A percentile compares a stretch with the other conserved stretches of the same genome.
Conservation (phyloP, 2,329 filamentous ascomycete genomes). For the Aspergillus pseudoterreus region DNA sequence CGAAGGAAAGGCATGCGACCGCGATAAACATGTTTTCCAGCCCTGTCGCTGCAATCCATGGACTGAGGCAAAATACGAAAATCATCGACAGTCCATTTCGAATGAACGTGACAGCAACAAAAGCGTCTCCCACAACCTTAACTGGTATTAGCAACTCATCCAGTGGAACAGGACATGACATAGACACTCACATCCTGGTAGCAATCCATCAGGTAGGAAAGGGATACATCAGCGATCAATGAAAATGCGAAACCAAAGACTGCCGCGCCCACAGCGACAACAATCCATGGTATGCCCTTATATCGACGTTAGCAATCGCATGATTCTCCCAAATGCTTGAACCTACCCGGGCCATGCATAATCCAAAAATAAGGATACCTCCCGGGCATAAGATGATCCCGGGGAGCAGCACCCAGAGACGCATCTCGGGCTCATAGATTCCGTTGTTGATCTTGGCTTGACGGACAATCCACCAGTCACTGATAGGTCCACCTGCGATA, state of each 20-base stretch:
- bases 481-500: slow-evolving; percentile 31
- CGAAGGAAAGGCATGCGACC: neutral
- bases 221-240: neutral
- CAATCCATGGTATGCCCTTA: neutral
- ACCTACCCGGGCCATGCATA: neutral
- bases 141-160: neutral
- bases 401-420: slow-evolving; percentile 30
- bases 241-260: neutral
- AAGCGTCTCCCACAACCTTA: slow-evolving; percentile 45
- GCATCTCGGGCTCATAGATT: slow-evolving; percentile 45
- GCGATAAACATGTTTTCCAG: neutral
- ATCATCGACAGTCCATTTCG: slow-evolving; percentile 44
- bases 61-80: slow-evolving; percentile 45
- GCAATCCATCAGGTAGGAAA: slow-evolving; percentile 15
- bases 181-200: slow-evolving; percentile 19
- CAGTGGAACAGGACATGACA: no score
- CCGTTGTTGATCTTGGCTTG: slow-evolving; percentile 36
- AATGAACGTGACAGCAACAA: slow-evolving; percentile 45
- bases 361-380: slow-evolving; percentile 15
- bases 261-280: neutral
- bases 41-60: slow-evolving; percentile 27
- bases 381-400: slow-evolving; percentile 29
- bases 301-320: no score
- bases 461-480: slow-evolving; percentile 33
- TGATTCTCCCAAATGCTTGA: neutral